Percentiles rank a stretch among this genome's conserved stretches.
These are phyloP conservation scores for Bruguiera hainesii DNA, from an alignment of 441 rosid species.

Conservation along the genomic window DNA sequence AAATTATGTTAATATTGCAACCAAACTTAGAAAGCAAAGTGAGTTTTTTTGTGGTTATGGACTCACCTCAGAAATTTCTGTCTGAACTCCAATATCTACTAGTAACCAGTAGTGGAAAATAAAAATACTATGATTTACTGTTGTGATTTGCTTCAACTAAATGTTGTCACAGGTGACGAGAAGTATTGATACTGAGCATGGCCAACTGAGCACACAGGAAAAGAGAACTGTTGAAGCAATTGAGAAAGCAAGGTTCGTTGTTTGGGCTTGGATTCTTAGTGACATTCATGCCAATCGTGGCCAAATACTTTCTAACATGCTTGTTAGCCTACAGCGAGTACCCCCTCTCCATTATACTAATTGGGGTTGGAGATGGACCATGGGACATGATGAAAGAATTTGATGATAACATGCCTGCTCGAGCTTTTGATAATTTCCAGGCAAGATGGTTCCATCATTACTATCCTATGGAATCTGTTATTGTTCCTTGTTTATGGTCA, in stretches of 20 bases:
- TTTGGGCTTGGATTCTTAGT: slow-evolving; percentile 12
- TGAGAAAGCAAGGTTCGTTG: slow-evolving; percentile 75
- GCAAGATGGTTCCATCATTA: slow-evolving; percentile 35
- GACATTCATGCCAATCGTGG: slow-evolving; percentile 9
- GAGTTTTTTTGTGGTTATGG: not conserved
- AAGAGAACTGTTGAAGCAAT: slow-evolving; percentile 81
- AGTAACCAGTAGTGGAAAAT: not conserved
- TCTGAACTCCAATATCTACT: not conserved
- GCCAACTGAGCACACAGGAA: slow-evolving; percentile 83
- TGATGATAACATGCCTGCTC: slow-evolving; percentile 92
- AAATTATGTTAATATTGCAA: not conserved
- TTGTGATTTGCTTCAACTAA: not conserved
- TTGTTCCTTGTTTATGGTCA: not conserved
- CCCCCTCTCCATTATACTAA: slow-evolving; percentile 85
- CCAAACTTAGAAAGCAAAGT: not conserved
- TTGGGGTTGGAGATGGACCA: slow-evolving; percentile 99
- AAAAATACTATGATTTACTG: too few species aligned
- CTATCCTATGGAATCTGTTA: not conserved
- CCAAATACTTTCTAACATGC: not conserved
- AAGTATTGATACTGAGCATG: slow-evolving; percentile 66
- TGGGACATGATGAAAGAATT: slow-evolving; percentile 97
- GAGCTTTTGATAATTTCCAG: slow-evolving; percentile 92
- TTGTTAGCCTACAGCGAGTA: slow-evolving; percentile 48
- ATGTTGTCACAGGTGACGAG: slow-evolving; percentile 65
- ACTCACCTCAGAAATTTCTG: not conserved